Base-by-base conservation (phyloP, 805 yeast species). In the Kurtzmaniella cleridarum region DNA sequence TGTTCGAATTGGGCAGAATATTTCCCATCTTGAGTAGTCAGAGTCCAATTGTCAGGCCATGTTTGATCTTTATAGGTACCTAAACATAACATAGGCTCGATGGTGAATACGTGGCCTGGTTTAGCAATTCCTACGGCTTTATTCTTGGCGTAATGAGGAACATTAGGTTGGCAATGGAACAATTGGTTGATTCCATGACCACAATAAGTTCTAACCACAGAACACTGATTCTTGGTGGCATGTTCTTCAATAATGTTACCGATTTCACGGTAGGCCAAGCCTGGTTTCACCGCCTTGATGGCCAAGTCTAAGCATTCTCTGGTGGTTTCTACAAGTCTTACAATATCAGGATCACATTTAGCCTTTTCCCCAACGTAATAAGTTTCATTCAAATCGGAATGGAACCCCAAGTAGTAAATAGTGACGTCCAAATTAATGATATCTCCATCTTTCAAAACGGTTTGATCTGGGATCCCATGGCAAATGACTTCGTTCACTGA, bases 41-140 rank as follows among this genome's bases (percentile, higher is more conserved):
- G 78, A 4, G 98, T 93, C 98, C 98, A 93, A 61, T 87, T 84
- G 61, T 93, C 98, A 2, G 98, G 98, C 98, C 98, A 93, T 41
- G 80, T 70, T 42, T 75, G 63, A 61, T 90, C 98, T 54, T 77
- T 77, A 67, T 77, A 83, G 0, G 83, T 67, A 7, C 98, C 98
- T 47, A 80, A 68, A 57, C 87, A 84, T 49, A 93, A 77, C 98
- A 93, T 93, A 34, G 98, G 98, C 65, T 93, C 98, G 41, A 93
- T 87, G 16, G 98, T 93, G 71, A 93, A 93, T 11, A 86, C 88
- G 83, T 90, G 85, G 16, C 98, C 98, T 16, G 96, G 91, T 59
- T 87, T 87, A 69, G 93, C 90, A 33, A 87, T 80, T 42, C 98
- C 98, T 34, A 90, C 73, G 6, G 96, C 86, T 67, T 91, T 91